phyloP scores from a whole-genome alignment of 768 basidiomycete genomes.

The Tubosaeta sp. region DNA sequence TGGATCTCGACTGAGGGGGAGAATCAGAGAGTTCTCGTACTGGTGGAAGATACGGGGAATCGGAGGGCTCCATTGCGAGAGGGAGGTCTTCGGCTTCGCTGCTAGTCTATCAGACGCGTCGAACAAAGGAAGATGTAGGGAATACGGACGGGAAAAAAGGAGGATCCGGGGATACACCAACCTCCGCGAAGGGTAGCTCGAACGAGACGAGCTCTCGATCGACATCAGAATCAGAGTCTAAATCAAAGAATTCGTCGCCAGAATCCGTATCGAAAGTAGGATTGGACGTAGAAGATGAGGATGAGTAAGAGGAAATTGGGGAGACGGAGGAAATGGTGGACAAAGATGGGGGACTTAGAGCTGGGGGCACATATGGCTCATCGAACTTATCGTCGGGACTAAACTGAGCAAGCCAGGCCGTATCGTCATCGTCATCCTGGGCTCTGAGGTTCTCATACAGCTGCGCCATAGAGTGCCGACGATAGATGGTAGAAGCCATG shows the following conservation, averaged over 20 bases:
- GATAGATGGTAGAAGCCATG: slow-evolving; percentile 31
- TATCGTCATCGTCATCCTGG: slow-evolving; percentile 33
- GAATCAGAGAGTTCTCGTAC: slow-evolving; percentile 1
- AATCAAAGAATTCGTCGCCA: slow-evolving; percentile 20
- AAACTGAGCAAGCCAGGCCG: slow-evolving; percentile 33
- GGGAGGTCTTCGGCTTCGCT: slow-evolving; percentile 17
- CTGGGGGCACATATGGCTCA: slow-evolving; percentile 20
- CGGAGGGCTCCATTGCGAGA: neutral
- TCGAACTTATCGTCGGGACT: slow-evolving; percentile 32
- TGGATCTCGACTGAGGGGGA: slow-evolving; percentile 2
- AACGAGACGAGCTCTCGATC: slow-evolving; percentile 22
- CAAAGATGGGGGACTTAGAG: slow-evolving; percentile 17
- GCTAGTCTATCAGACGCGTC: slow-evolving; percentile 10
- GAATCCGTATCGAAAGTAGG: slow-evolving; percentile 20
- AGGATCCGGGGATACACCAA: slow-evolving; percentile 3
- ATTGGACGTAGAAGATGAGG: slow-evolving; percentile 17
- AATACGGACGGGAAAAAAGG: slow-evolving; percentile 26
- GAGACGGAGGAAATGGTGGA: slow-evolving; percentile 29
- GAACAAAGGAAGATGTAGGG: neutral
- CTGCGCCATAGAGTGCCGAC: slow-evolving; percentile 34
- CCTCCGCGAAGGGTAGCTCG: slow-evolving; percentile 10
- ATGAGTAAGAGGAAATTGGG: slow-evolving; percentile 22
- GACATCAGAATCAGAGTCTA: slow-evolving; percentile 31
- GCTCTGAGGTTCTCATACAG: slow-evolving; percentile 33
- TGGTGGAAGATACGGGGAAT: slow-evolving; percentile 14